phyloP scores from a whole-genome alignment of 108 stramenopile genomes.

The Cyclotella sp. region DNA sequence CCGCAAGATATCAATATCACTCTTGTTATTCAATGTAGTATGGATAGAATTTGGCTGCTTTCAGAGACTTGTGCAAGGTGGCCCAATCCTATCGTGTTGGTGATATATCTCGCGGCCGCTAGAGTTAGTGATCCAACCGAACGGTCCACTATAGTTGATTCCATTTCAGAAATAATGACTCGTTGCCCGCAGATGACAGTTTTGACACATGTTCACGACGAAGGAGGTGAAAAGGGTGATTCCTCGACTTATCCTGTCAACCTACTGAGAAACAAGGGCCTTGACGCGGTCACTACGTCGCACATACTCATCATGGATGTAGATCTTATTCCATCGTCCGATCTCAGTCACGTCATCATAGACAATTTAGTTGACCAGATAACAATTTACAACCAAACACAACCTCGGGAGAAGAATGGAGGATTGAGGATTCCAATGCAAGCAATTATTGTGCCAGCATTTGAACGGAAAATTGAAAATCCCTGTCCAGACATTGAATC shows the following conservation, averaged over 20 bases:
- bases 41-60: slow-evolving; percentile 79
- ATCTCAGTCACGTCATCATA: slow-evolving; percentile 52
- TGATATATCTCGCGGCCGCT: slow-evolving; percentile 58
- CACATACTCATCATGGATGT: slow-evolving; percentile 91
- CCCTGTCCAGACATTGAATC: slow-evolving; percentile 52
- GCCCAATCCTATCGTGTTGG: slow-evolving; percentile 77
- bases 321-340: slow-evolving; percentile 85
- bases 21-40: slow-evolving; percentile 72
- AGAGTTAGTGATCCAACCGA: slow-evolving; percentile 19
- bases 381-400: slow-evolving; percentile 15
- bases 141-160: slow-evolving; percentile 23
- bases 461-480: slow-evolving; percentile 67
- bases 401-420: background rate
- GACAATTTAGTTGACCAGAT: slow-evolving; percentile 50
- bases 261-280: slow-evolving; percentile 85
- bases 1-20: slow-evolving; percentile 42
- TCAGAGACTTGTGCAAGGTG: slow-evolving; percentile 74
- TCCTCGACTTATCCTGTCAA: slow-evolving; percentile 88
- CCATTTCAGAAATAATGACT: slow-evolving; percentile 35
- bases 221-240: slow-evolving; percentile 31
- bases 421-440: slow-evolving; percentile 17
- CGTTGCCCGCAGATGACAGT: slow-evolving; percentile 67
- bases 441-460: slow-evolving; percentile 88
- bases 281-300: slow-evolving; percentile 80
- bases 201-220: slow-evolving; percentile 47